phyloP scores from a whole-genome alignment of 2,329 filamentous ascomycete genomes.

The Teratosphaeria nubilosa region DNA sequence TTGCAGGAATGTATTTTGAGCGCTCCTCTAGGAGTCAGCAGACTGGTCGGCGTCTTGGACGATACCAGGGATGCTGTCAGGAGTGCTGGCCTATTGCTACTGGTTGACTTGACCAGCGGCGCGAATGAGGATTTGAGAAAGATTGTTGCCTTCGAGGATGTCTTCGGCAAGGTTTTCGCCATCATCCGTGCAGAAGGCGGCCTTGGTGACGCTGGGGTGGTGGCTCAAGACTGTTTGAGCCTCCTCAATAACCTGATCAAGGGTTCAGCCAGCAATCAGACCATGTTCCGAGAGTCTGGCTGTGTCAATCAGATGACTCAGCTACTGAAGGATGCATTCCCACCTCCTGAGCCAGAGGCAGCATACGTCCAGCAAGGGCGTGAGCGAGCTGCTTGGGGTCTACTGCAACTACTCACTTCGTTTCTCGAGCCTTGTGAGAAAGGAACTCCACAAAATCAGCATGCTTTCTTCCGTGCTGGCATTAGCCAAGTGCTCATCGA shows the following conservation, averaged over 20 bases:
- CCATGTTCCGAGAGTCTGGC: conserved; percentile 83
- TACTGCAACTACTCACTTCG: conserved; percentile 74
- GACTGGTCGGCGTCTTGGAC: conserved; percentile 73
- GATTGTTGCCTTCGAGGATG: conserved; percentile 87
- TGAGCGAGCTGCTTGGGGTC: conserved; percentile 87
- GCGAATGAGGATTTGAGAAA: conserved; percentile 85
- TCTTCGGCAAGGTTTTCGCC: conserved; percentile 75
- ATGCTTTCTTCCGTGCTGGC: conserved; percentile 73
- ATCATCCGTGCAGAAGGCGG: conserved; percentile 77
- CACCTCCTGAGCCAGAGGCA: conserved; percentile 25
- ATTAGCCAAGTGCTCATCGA: conserved; percentile 70
- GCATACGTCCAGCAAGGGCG: conserved; percentile 41
- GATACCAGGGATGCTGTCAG: conserved; percentile 78
- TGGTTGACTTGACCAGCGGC: conserved; percentile 72
- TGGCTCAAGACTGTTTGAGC: conserved; percentile 87
- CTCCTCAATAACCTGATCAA: conserved; percentile 80
- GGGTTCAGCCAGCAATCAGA: conserved; percentile 84
- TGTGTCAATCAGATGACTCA: conserved; percentile 63
- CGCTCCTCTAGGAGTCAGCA: conserved; percentile 77
- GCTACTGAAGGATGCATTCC: conserved; percentile 49
- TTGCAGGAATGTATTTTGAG: conserved; percentile 91
- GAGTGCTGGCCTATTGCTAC: conserved; percentile 73
- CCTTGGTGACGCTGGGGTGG: conserved; percentile 69
- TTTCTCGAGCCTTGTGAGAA: conserved; percentile 75
- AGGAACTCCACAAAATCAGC: conserved; percentile 74